Base-by-base conservation (phyloP, 331 rosid genomes). In the Prunus yedoensis region DNA sequence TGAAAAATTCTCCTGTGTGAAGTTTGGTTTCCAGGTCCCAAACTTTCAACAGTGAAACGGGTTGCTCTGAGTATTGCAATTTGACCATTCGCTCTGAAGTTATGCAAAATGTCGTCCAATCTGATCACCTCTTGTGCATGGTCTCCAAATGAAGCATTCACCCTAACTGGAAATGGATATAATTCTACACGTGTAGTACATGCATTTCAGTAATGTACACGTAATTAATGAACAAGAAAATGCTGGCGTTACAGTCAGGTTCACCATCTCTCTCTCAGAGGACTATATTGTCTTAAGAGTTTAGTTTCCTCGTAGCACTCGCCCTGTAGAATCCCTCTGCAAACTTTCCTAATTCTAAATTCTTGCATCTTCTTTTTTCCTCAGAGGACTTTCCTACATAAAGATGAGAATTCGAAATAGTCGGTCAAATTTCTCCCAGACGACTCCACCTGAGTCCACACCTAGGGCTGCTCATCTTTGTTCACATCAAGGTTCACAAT, bases 381-480 rank as follows among this genome's bases (percentile, higher is more conserved):
- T 1, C 41, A 35, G 41, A 35, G 65, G 56, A 54, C 27, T 66
- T 68, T 21, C 8, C 21, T 12, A 45, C 17, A 30, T 57, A 58
- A 21, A 59, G 52, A 70, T 77, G 81, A 77, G 71, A 77, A 70
- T 60, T 59, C 41, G 54, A 68, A 75, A 70, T 47, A 49, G 75
- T 51, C 8, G 8, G 50, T 23, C 70, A 56, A 20, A 28, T 69
- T 68, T 59, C 12, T 47, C 54, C 32, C 18, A 46, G 69, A 11
- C 53, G 35, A 61, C 56, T 58, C 47, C 52, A 38, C 47, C 74
- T 53, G 50, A 68, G 61, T 21, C 60, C 21, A 21, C n/a, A 46
- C 25, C 75, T 6, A 2, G 28, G 14, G 54, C 69, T 45, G 35
- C 18, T 45, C 67, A 41, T 27, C 58, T 27, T 43, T 0, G 9